Percentiles rank a stretch among this genome's conserved stretches.
These are phyloP conservation scores for Cryphonectria carpinicola DNA, from an alignment of 2,329 filamentous ascomycete genomes.

Conservation along the genomic window DNA sequence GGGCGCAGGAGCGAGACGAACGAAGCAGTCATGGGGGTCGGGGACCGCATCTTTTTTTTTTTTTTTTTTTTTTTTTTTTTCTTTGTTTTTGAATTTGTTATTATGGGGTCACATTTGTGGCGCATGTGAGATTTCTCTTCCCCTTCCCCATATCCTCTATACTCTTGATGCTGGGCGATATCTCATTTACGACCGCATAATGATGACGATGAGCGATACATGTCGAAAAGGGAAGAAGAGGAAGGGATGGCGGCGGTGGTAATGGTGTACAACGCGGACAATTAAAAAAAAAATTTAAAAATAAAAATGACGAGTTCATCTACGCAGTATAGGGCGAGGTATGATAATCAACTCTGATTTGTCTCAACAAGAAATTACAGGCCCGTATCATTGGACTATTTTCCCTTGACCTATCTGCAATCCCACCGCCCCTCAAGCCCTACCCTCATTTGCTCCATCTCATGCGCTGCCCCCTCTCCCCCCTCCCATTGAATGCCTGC, in stretches of 20 bases:
- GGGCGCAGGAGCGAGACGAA: too few species aligned
- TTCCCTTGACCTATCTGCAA: neutral
- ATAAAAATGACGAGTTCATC: neutral
- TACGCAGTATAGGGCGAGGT: neutral
- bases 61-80: neutral
- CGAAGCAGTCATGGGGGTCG: conserved; percentile 4
- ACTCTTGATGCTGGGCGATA: neutral
- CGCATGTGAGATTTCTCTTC: neutral
- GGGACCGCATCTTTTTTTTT: neutral
- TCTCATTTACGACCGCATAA: neutral
- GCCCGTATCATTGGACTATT: neutral
- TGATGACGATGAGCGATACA: neutral
- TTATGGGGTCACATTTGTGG: neutral
- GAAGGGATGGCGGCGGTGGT: neutral
- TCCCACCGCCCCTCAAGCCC: neutral
- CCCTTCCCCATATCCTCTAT: neutral
- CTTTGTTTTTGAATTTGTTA: neutral
- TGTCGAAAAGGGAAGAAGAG: neutral
- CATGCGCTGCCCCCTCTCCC: neutral
- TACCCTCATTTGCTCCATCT: neutral
- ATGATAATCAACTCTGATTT: neutral
- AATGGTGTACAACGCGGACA: neutral
- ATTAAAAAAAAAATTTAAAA: neutral
- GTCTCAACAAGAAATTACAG: neutral
- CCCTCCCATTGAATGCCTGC: neutral